phyloP scores from a whole-genome alignment of 2,329 filamentous ascomycete species.

The Sordariomycetes sp. region DNA sequence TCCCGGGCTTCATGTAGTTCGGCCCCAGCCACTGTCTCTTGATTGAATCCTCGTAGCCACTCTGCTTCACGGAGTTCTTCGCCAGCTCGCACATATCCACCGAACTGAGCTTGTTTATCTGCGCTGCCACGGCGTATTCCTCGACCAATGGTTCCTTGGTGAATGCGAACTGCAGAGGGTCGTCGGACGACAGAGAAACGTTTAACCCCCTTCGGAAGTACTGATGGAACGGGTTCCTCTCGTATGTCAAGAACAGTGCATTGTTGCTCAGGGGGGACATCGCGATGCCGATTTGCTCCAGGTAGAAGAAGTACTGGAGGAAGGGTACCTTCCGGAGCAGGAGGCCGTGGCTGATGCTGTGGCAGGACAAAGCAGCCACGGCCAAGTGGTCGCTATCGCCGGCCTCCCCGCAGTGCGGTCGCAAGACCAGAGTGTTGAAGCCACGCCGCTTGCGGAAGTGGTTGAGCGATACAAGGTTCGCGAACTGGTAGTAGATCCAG shows the following conservation, averaged over 20 bases:
- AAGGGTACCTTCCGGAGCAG: constrained; percentile 86
- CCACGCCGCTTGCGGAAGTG: constrained; percentile 80
- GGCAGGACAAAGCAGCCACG: constrained; percentile 79
- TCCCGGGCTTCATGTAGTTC: constrained; percentile 65
- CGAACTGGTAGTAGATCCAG: constrained; percentile 96
- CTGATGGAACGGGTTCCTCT: constrained; percentile 88
- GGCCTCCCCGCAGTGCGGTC: constrained; percentile 92
- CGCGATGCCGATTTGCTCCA: constrained; percentile 94
- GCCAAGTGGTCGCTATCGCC: constrained; percentile 94
- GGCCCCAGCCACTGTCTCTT: constrained; percentile 87
- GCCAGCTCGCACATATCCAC: constrained; percentile 98
- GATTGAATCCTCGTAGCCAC: constrained; percentile 77
- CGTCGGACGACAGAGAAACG: constrained; percentile 90
- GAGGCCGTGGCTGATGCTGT: constrained; percentile 93
- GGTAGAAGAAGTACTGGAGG: constrained; percentile 92
- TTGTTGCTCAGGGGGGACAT: constrained; percentile 99
- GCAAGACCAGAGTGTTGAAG: constrained; percentile 88
- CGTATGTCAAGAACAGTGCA: constrained; percentile 88
- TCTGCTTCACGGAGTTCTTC: constrained; percentile 90
- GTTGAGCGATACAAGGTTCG: constrained; percentile 88
- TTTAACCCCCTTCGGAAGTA: constrained; percentile 95
- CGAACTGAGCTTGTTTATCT: constrained; percentile 94
- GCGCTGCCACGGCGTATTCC: constrained; percentile 93
- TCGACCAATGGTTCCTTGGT: constrained; percentile 97
- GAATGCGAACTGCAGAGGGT: constrained; percentile 94